phyloP scores from a whole-genome alignment of 176 grass and related monocot species.

The Oropetium thomaeum region DNA sequence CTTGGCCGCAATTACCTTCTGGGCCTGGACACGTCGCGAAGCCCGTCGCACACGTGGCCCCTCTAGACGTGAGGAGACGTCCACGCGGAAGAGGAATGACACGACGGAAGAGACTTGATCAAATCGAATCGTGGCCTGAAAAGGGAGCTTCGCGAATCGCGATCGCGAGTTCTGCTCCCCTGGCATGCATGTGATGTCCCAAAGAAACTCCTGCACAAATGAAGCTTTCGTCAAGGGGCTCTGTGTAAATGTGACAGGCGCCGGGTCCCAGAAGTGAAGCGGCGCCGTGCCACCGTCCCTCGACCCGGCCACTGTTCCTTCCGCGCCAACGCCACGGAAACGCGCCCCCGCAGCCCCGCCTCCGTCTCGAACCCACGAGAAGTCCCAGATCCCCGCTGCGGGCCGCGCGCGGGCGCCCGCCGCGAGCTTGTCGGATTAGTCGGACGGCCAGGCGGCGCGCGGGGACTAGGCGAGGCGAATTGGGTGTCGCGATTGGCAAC shows the following conservation, averaged over 20 bases:
- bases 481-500: background rate
- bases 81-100: background rate
- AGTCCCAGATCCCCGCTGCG: background rate
- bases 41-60: conserved; percentile 18
- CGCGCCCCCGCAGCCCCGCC: no score
- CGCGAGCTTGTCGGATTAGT: background rate
- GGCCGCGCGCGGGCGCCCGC: background rate
- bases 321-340: conserved; percentile 23
- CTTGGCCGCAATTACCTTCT: no score
- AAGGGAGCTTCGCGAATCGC: background rate
- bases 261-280: background rate
- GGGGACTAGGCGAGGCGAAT: background rate
- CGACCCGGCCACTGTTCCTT: background rate
- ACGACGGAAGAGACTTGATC: background rate
- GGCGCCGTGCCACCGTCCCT: background rate
- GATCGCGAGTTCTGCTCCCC: no score
- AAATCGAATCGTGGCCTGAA: background rate
- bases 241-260: background rate
- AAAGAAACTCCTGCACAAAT: background rate
- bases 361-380: background rate
- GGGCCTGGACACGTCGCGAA: conserved; percentile 4
- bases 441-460: background rate
- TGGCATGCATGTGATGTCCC: background rate
- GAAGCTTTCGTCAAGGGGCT: background rate
- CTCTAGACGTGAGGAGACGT: background rate